Percentiles rank a stretch among this genome's conserved stretches.
Evolutionary conservation across 495 filamentous ascomycete species (phyloP).

Genomic region (Aspergillus egyptiacus): DNA sequence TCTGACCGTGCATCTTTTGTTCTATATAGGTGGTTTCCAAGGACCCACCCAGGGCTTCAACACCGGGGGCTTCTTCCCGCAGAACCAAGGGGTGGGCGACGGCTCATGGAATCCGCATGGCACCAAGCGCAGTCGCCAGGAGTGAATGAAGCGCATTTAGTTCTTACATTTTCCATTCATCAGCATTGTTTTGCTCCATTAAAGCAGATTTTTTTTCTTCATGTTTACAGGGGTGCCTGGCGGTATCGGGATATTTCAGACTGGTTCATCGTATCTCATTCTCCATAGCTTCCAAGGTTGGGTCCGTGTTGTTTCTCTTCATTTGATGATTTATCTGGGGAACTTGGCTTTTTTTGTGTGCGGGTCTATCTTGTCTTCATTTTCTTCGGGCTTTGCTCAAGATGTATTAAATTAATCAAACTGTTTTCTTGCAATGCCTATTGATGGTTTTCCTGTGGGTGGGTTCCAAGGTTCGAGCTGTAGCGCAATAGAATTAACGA

Average conservation of each 20-base stretch:
- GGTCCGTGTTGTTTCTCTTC: not conserved
- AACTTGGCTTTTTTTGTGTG: conserved; percentile 11
- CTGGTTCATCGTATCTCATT: conserved; percentile 9
- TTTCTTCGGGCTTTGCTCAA: conserved; percentile 21
- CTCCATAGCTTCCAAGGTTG: conserved; percentile 4
- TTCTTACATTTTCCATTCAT: not conserved
- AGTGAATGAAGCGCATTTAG: conserved; percentile 29
- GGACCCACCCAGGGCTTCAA: conserved; percentile 68
- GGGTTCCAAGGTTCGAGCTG: too few relatives aligned
- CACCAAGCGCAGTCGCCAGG: conserved; percentile 68
- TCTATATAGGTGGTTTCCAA: conserved; percentile 56
- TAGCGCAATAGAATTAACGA: too few relatives aligned
- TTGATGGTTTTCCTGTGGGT: not conserved
- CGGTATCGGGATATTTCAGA: conserved; percentile 5
- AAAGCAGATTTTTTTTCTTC: conserved; percentile 2
- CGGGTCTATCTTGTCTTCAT: conserved; percentile 7
- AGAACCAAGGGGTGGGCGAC: conserved; percentile 50
- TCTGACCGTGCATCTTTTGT: conserved; percentile 6
- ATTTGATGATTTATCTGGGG: conserved; percentile 14
- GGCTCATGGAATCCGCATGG: conserved; percentile 80
- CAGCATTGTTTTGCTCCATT: not conserved
- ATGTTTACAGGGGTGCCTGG: conserved; percentile 5
- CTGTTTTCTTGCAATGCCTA: conserved; percentile 1
- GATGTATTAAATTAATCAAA: conserved; percentile 28
- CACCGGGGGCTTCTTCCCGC: conserved; percentile 70